Conservation (phyloP, 2,329 filamentous ascomycete genomes). For the Lizonia empirigonia region DNA sequence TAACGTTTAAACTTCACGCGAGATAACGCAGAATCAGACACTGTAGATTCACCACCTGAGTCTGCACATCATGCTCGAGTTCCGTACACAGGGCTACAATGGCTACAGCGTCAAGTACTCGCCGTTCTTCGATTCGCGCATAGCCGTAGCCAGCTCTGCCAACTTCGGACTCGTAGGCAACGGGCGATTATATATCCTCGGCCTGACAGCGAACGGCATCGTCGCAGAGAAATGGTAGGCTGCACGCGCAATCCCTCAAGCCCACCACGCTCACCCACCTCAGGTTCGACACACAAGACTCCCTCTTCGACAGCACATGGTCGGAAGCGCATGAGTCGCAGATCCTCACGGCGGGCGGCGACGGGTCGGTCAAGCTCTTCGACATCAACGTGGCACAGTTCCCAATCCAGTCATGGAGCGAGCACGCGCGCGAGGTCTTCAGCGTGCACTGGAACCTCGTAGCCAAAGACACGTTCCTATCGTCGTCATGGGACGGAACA, state of each 20-base stretch:
- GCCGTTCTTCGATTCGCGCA: constrained; percentile 93
- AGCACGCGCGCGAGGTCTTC: constrained; percentile 93
- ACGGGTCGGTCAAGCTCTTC: constrained; percentile 94
- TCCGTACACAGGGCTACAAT: constrained; percentile 90
- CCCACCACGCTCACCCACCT: constrained; percentile 13
- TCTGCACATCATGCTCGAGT: constrained; percentile 77
- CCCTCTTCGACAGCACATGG: constrained; percentile 93
- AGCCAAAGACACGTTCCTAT: constrained; percentile 87
- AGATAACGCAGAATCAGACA: constrained; percentile 18
- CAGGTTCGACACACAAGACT: constrained; percentile 96
- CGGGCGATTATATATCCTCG: constrained; percentile 83
- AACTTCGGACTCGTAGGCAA: constrained; percentile 99
- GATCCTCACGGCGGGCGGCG: constrained; percentile 83
- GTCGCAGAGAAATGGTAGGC: constrained; percentile 78
- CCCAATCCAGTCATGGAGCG: constrained; percentile 88
- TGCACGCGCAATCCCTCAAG: neutral
- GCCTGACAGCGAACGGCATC: constrained; percentile 81
- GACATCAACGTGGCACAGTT: constrained; percentile 82
- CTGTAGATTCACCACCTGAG: neutral
- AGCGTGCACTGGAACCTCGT: constrained; percentile 91
- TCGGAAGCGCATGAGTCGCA: constrained; percentile 97
- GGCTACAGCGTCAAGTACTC: constrained; percentile 98
- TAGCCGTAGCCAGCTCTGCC: constrained; percentile 87
- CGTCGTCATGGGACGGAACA: constrained; percentile 93
- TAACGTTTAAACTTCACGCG: constrained; percentile 12